Conservation (phyloP, 441 rosid species). For the Populus trichocarpa region DNA sequence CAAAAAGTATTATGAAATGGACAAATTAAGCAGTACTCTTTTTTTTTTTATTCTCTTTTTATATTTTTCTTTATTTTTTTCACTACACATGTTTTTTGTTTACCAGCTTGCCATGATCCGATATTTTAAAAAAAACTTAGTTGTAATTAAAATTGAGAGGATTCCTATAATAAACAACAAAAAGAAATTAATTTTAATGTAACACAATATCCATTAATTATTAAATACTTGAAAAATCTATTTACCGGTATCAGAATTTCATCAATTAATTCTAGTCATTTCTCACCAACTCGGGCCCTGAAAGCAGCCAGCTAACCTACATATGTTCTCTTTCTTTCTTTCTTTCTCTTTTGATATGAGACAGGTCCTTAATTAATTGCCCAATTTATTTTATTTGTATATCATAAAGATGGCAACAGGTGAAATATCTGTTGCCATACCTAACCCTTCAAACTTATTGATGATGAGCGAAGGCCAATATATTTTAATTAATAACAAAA, state of each 20-base stretch:
- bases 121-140: no score
- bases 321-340: background rate
- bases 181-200: background rate
- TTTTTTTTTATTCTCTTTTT: no score
- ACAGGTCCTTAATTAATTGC: background rate
- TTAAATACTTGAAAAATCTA: background rate
- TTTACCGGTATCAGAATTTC: background rate
- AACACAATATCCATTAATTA: background rate
- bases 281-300: background rate
- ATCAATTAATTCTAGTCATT: background rate
- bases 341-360: background rate
- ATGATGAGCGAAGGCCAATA: background rate
- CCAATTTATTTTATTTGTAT: background rate
- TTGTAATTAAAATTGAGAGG: background rate
- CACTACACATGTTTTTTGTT: no score
- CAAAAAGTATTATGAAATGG: no score
- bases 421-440: background rate
- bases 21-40: no score
- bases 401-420: background rate
- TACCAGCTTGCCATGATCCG: no score
- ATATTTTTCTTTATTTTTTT: no score
- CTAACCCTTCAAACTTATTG: background rate
- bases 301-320: background rate
- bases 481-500: background rate
- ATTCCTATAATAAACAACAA: no score